Base-by-base conservation (phyloP, 345 rosid species). In the Hibiscus tridactylites region DNA sequence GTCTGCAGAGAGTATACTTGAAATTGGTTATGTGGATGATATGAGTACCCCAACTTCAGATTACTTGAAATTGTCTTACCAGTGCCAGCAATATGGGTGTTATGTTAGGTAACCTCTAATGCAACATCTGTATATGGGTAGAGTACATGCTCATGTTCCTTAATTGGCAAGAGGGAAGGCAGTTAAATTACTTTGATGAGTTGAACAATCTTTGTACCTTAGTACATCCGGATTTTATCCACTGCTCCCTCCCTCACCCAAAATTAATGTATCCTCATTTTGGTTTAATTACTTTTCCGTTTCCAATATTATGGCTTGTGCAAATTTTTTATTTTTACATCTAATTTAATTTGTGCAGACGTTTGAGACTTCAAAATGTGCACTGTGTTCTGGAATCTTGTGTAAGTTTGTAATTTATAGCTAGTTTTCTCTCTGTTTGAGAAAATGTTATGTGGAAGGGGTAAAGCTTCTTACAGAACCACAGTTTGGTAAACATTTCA, bases 281-380 rank as follows among this genome's bases (percentile, higher is more conserved):
- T 72, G 16, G 31, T 49, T n/a, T 37, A 15, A 15, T 46, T 60
- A 2, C 31, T 9, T 42, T 28, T 44, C 37, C 50, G 11, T 47
- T 44, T 26, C 57, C 31, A 24, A 39, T 59, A 71, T 71, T 28
- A 16, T 60, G 33, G n/a, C 31, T 46, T 37, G 37, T 33, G 61
- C 21, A 13, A 58, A 19, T 39, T 37, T 67, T 28, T 62, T 44
- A 63, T 53, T 76, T 12, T 52, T 60, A 59, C 53, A 1, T 73
- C 59, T 53, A 53, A 10, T 65, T 71, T 76, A 76, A 71, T 62
- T 62, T 76, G 58, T 78, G 83, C 93, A 91, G 97, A 83, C 85
- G 72, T 74, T 74, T 94, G 81, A 85, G 93, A 80, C 97, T 94
- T 86, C 92, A 78, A 76, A 90, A 76, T 86, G 96, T 88, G 46